Base-by-base conservation (phyloP, 2,329 filamentous ascomycete species). In the Xylaria sp. region DNA sequence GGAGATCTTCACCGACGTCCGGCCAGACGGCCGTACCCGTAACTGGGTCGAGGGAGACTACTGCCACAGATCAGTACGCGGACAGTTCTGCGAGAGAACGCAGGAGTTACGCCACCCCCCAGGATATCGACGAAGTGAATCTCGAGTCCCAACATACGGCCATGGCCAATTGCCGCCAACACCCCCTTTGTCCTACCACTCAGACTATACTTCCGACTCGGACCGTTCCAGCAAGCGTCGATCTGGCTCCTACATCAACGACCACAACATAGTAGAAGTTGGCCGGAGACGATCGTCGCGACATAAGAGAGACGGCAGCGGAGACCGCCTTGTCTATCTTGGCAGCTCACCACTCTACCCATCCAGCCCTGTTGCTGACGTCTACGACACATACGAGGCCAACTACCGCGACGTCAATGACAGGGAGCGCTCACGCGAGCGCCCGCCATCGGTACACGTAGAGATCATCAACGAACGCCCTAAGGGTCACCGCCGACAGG, bases 1-100 rank as follows among this genome's bases (percentile, higher is more conserved):
- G 63, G 77, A 82, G 69, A 66, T 81, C 53, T 82, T 78, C 76
- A 76, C 79, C 35, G 80, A 81, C 71, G 70, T 79, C 69, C 79
- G 80, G 76, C 77, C 81, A 3, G 79, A 84, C 71, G 80, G 80
- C 60, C 77, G 74, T 51, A 71, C 73, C 52, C 67, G 70, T 37
- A 74, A 76, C 51, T 77, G 78, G 57, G 71, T 75, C 6, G 71
- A 75, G 33, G 69, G 68, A 8, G 63, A 69, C 1, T 72, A 77
- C 40, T 82, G 82, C 75, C 66, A 73, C 11, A 69, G 75, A 17
- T 77, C 80, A 47, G 77, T 77, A 19, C 71, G 76, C 47, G 77
- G 77, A 59, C 70, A 75, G 31, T 77, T 77, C 57, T 85, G 83
- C 76, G 60, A 74, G 65, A 74, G 76, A 64, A 77, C 78, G 45